Evolutionary conservation across 1,284 basidiomycete genomes (phyloP).

Genomic region (Melampsora americana): DNA sequence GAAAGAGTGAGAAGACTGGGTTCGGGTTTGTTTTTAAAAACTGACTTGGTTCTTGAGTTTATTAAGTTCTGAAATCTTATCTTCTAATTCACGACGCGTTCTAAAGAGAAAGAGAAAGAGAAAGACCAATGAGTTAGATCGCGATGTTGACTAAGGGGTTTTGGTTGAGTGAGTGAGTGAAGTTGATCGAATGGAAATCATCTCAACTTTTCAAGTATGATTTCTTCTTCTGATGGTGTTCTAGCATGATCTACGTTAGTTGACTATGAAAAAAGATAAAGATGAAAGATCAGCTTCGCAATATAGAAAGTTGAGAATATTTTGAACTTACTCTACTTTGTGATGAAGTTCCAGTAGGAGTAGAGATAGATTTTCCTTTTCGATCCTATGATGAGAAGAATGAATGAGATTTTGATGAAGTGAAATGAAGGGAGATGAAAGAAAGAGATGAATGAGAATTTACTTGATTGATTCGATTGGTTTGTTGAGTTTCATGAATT

Average conservation of each 20-base stretch:
- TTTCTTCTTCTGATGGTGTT: constrained; percentile 29
- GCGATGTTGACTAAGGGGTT: not conserved
- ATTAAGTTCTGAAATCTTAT: constrained; percentile 25
- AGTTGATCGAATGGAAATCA: not conserved
- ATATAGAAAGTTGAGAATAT: no score
- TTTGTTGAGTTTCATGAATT: not conserved
- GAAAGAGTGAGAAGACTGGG: not conserved
- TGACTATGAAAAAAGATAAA: not conserved
- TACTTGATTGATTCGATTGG: constrained; percentile 6
- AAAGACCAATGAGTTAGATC: no score
- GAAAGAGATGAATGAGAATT: not conserved
- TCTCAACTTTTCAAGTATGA: constrained; percentile 27
- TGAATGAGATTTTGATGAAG: not conserved
- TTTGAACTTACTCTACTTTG: not conserved
- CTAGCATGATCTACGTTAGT: not conserved
- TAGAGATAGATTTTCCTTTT: constrained; percentile 19
- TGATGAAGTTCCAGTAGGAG: no score
- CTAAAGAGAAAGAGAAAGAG: not conserved
- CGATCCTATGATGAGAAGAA: constrained; percentile 7
- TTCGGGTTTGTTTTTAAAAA: no score
- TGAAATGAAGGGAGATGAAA: not conserved
- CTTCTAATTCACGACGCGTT: constrained; percentile 31
- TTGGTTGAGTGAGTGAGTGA: not conserved
- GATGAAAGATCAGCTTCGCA: no score
- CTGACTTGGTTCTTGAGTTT: constrained; percentile 37